Base-by-base conservation (phyloP, 768 basidiomycete genomes). In the Lactarius quietus region DNA sequence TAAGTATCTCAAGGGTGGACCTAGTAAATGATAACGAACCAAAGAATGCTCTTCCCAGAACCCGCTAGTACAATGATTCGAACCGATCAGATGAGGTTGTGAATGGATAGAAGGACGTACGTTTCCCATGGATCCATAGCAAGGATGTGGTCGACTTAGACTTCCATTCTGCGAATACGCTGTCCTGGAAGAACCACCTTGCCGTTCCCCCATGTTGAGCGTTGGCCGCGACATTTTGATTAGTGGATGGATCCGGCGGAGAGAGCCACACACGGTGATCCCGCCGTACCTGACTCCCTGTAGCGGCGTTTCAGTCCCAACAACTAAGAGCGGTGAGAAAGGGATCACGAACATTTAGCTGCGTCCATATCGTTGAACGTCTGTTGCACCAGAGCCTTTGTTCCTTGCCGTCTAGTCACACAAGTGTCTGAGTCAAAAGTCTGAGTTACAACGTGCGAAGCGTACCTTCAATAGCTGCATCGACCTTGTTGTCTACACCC, bases 91-190 rank as follows among this genome's bases (percentile, higher is more conserved):
- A 12, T 14, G n/a, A 45, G n/a, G 20, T 3, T n/a, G 20, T 23
- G 43, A 9, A 12, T 20, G 7, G 6, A 29, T 3, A 31, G 33
- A 36, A 9, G 8, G 38, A 26, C 58, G 26, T 15, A 59, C 58
- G 58, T 33, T 59, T 59, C 38, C 58, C 58, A 15, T 59, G 38
- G 43, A 59, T 35, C 58, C 58, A 59, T 14, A 59, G 17, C 39
- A 59, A 29, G 31, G 58, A 59, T 45, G 43, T 23, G 43, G n/a
- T 20, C 1, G 43, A 45, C 43, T 12, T 23, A 9, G 43, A 45
- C n/a, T 23, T 20, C 43, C 43, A 45, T 45, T 45, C n/a, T 10
- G n/a, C 20, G 43, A 20, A 45, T n/a, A 23, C 20, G 12, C 1
- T 23, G n/a, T 10, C 55, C 31, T 36, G 28, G 10, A 56, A n/a